These are phyloP conservation scores for Raphanus hybrid DNA, from an alignment of 441 rosid species.

Conservation along the genomic window DNA sequence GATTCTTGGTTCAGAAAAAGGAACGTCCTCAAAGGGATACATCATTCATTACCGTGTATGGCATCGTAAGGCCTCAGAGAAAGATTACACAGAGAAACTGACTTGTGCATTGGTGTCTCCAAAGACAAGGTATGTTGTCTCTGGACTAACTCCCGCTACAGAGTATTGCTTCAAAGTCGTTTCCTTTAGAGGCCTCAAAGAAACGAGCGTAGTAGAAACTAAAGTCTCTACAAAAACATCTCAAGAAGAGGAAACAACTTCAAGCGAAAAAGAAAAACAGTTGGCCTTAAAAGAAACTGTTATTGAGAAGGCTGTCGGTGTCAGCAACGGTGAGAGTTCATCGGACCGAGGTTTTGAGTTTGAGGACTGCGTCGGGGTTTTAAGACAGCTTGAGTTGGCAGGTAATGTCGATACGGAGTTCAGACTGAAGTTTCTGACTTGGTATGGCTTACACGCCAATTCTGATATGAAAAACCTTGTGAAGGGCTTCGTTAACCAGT, in stretches of 20 bases:
- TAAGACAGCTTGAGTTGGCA: slow-evolving; percentile 55
- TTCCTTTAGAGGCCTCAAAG: slow-evolving; percentile 48
- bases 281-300: not conserved
- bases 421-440: slow-evolving; percentile 85
- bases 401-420: slow-evolving; percentile 72
- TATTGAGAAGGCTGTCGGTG: slow-evolving; percentile 17
- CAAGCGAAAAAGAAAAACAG: not conserved
- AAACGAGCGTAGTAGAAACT: slow-evolving; percentile 55
- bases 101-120: slow-evolving; percentile 61
- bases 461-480: slow-evolving; percentile 62
- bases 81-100: slow-evolving; percentile 54
- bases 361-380: slow-evolving; percentile 67
- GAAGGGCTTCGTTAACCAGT: slow-evolving; percentile 65
- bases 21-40: slow-evolving; percentile 37
- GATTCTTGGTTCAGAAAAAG: slow-evolving; percentile 51
- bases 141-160: slow-evolving; percentile 62
- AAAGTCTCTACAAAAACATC: slow-evolving; percentile 16
- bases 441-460: slow-evolving; percentile 84
- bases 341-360: slow-evolving; percentile 44
- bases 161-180: slow-evolving; percentile 66
- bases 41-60: slow-evolving; percentile 51
- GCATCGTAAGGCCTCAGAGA: slow-evolving; percentile 61
- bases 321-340: slow-evolving; percentile 45
- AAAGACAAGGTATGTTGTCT: slow-evolving; percentile 56
- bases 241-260: not conserved